Conservation (phyloP, 2,329 filamentous ascomycete genomes). For the Colletotrichum gloeosporioides region DNA sequence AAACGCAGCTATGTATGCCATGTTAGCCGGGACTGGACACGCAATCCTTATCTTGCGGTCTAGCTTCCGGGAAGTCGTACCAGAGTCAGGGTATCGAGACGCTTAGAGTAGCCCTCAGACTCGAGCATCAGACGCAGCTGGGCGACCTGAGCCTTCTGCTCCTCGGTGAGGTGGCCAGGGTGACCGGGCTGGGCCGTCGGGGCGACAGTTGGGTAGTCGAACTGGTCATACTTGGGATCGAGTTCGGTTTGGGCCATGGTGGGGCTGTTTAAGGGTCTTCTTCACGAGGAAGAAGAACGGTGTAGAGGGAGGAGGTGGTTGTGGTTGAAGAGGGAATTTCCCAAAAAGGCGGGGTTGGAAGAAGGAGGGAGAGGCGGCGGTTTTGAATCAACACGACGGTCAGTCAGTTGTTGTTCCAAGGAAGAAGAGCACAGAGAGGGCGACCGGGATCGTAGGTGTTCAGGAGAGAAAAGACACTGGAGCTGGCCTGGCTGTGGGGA, state of each 20-base stretch:
- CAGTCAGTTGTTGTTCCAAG: slow-evolving; percentile 3
- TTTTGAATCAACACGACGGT: neutral
- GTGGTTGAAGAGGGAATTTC: slow-evolving; percentile 1
- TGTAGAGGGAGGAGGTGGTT: neutral
- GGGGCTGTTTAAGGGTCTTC: slow-evolving; percentile 15
- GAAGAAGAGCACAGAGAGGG: neutral
- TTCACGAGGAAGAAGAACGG: slow-evolving; percentile 9
- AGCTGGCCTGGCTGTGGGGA: slow-evolving; percentile 15
- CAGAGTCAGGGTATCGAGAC: slow-evolving; percentile 91
- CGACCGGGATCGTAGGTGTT: slow-evolving; percentile 11
- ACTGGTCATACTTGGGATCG: slow-evolving; percentile 94
- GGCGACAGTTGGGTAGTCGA: slow-evolving; percentile 86
- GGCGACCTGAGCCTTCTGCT: slow-evolving; percentile 88
- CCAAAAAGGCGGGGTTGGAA: neutral
- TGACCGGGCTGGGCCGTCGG: slow-evolving; percentile 76
- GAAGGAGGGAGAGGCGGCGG: neutral
- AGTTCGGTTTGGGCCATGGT: slow-evolving; percentile 45
- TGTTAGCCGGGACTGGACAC: slow-evolving; percentile 6
- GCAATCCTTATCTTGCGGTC: neutral
- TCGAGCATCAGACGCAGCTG: slow-evolving; percentile 89
- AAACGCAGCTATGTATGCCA: slow-evolving; percentile 72
- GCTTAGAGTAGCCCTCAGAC: slow-evolving; percentile 78
- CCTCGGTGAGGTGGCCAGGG: slow-evolving; percentile 82
- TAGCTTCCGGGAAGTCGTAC: slow-evolving; percentile 51
- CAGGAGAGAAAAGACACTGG: neutral